Percentiles rank a stretch among this genome's conserved stretches.
These are phyloP conservation scores for Talaromyces borbonicus DNA, from an alignment of 495 filamentous ascomycete genomes.

Conservation along the genomic window DNA sequence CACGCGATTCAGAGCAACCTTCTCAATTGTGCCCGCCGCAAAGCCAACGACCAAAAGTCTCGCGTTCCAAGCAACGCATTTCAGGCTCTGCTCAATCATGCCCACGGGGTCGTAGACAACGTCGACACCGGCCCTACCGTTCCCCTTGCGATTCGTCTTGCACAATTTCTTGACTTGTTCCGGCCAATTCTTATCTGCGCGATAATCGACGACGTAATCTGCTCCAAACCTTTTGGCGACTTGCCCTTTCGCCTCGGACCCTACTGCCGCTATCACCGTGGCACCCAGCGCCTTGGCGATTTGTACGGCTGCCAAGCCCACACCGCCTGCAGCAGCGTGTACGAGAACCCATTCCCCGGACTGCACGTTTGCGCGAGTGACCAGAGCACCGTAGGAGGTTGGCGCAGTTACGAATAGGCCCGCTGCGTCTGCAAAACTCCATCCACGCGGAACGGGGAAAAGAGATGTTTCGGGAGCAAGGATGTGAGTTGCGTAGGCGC, in stretches of 20 bases:
- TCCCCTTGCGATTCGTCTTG: constrained; percentile 42
- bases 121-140: constrained; percentile 62
- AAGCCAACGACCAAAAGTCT: constrained; percentile 83
- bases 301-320: constrained; percentile 86
- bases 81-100: constrained; percentile 70
- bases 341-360: constrained; percentile 79
- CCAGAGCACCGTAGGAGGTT: constrained; percentile 79
- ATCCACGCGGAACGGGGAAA: constrained; percentile 64
- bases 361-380: constrained; percentile 65
- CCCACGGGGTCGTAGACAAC: constrained; percentile 89
- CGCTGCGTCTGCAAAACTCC: constrained; percentile 76
- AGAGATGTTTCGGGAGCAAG: constrained; percentile 55
- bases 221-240: constrained; percentile 74
- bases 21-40: constrained; percentile 81
- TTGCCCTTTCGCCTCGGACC: constrained; percentile 63
- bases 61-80: constrained; percentile 88
- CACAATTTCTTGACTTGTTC: constrained; percentile 64
- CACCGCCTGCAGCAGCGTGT: constrained; percentile 87
- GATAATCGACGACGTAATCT: constrained; percentile 74
- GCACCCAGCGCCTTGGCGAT: constrained; percentile 87
- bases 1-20: constrained; percentile 83
- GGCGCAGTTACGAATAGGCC: constrained; percentile 87
- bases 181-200: constrained; percentile 54
- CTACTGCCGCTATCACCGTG: constrained; percentile 81
- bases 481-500: constrained; percentile 73